A percentile compares a stretch with the other conserved stretches of the same genome.
Evolutionary conservation across 441 rosid species (phyloP).

Genomic region (Pelargonium australe): DNA sequence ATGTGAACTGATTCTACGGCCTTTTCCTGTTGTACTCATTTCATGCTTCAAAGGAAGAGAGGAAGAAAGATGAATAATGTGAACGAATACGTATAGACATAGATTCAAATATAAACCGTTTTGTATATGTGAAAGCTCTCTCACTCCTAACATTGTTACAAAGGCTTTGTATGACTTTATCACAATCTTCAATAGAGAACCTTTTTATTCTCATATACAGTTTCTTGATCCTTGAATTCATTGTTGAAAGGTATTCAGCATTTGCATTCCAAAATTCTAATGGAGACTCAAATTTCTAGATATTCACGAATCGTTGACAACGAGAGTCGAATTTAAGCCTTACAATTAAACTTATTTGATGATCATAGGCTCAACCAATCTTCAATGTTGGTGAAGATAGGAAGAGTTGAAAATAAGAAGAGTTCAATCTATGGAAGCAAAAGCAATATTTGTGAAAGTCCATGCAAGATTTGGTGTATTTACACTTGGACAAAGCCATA

Average conservation of each 20-base stretch:
- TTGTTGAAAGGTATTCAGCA: no score
- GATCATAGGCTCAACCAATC: neutral
- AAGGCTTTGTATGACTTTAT: no score
- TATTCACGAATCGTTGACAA: no score
- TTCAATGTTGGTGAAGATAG: neutral
- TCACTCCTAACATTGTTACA: no score
- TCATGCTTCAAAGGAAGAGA: neutral
- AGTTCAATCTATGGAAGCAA: constrained; percentile 4
- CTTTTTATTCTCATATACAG: no score
- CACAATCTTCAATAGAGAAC: no score
- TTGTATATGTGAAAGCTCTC: neutral
- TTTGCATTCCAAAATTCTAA: no score
- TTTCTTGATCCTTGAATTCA: no score
- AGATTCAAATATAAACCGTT: neutral
- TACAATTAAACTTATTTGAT: no score
- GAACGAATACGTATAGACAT: neutral
- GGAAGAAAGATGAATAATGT: neutral
- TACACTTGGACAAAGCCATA: neutral
- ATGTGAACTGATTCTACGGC: neutral
- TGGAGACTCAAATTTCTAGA: no score
- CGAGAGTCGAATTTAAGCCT: no score
- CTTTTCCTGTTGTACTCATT: neutral
- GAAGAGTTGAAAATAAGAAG: neutral
- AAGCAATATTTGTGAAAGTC: neutral
- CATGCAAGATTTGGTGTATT: neutral